Conservation (phyloP, 1,139 yeast species). For the Suhomyces wounanorum region DNA sequence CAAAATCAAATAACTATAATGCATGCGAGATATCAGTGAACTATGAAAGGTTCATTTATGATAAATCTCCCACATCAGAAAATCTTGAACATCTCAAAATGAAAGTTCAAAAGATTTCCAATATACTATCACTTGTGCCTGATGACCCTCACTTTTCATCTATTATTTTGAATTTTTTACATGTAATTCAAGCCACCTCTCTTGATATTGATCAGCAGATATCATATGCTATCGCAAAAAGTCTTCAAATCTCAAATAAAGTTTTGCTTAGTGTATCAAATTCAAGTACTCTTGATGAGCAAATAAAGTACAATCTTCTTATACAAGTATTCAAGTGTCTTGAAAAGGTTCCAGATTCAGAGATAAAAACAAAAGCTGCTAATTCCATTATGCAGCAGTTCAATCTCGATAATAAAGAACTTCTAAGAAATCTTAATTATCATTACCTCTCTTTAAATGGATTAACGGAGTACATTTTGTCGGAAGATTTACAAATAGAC, state of each 20-base stretch:
- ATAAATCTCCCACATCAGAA: conserved; percentile 13
- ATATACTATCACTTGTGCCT: conserved; percentile 7
- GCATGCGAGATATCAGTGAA: conserved; percentile 22
- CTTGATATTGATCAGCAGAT: conserved; percentile 13
- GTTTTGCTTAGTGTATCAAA: conserved; percentile 4
- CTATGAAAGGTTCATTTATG: conserved; percentile 24
- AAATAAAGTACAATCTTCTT: conserved; percentile 8
- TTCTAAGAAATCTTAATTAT: conserved; percentile 18
- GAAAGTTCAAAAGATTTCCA: conserved; percentile 22
- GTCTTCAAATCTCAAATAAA: background rate
- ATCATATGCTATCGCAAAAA: conserved; percentile 17
- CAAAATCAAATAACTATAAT: conserved; percentile 5
- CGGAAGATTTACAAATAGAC: background rate
- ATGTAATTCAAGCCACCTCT: background rate
- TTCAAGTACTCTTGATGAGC: conserved; percentile 6
- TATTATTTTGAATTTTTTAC: conserved; percentile 6
- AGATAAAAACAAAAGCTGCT: conserved; percentile 16
- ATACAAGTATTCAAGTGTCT: conserved; percentile 14
- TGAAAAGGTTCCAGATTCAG: conserved; percentile 16
- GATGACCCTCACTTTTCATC: conserved; percentile 1
- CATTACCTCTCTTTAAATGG: conserved; percentile 27
- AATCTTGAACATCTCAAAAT: conserved; percentile 16
- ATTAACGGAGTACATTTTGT: conserved; percentile 11
- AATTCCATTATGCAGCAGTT: conserved; percentile 19
- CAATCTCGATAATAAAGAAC: conserved; percentile 13